phyloP scores from a whole-genome alignment of 2,329 filamentous ascomycete genomes.

The Dactylellina sp. region DNA sequence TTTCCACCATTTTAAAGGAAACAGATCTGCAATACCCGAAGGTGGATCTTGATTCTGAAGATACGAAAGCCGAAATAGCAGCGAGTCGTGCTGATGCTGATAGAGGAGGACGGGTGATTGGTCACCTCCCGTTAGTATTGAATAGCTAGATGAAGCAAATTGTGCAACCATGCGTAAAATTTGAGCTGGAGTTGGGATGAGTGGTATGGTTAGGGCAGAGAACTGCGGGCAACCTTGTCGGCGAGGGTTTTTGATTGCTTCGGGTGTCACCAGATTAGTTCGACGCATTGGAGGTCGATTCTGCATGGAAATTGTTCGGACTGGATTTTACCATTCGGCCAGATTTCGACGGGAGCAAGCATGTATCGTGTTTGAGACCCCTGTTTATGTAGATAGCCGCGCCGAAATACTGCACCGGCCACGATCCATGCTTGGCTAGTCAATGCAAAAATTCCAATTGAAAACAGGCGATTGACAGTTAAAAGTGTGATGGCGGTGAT shows the following conservation, averaged over 20 bases:
- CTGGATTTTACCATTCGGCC: neutral
- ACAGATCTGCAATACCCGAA: too few relatives aligned
- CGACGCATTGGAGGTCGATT: neutral
- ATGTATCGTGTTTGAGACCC: slow-evolving; percentile 39
- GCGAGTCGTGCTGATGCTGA: neutral
- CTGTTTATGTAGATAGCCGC: slow-evolving; percentile 22
- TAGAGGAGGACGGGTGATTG: neutral
- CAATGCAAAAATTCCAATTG: too few relatives aligned
- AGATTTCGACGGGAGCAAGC: slow-evolving; percentile 25
- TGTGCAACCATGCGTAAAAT: neutral
- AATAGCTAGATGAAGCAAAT: neutral
- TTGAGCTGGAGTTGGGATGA: neutral
- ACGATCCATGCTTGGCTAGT: too few relatives aligned
- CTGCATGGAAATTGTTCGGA: slow-evolving; percentile 2
- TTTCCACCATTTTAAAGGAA: too few relatives aligned
- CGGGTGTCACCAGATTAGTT: slow-evolving; percentile 43
- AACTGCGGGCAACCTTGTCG: slow-evolving; percentile 25
- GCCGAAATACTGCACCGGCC: neutral
- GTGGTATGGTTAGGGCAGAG: neutral
- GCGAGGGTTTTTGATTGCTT: slow-evolving; percentile 23
- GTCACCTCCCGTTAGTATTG: neutral
- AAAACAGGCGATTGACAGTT: too few relatives aligned
- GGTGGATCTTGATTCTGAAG: too few relatives aligned
- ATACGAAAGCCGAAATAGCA: too few relatives aligned
- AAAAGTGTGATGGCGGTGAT: too few relatives aligned